Base-by-base conservation (phyloP, 768 basidiomycete species). In the Amylocystis lapponica region DNA sequence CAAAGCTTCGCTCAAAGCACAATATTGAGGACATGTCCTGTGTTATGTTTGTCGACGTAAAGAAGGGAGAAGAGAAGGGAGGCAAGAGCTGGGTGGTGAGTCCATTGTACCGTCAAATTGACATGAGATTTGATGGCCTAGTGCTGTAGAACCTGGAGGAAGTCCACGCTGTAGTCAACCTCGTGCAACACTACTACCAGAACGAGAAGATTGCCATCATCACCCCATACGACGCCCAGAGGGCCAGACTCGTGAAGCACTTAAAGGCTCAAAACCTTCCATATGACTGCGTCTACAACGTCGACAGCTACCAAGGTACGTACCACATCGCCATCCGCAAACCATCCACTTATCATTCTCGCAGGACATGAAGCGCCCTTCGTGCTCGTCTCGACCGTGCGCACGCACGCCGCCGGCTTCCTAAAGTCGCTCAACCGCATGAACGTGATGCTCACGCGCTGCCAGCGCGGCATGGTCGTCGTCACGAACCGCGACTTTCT, bases 291-390 rank as follows among this genome's bases (percentile, higher is more conserved):
- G 72, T 76, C 0, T 78, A 66, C 61, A 78, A 75, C 45, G 66
- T 78, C 11, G 76, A 78, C 50, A 74, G 72, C 46, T 78, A 76
- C 51, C 76, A 75, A 65, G 76, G 75, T 72, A 19, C 7, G 57
- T 35, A 2, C 32, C 1, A 12, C 19, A 22, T 19, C 17, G 25
- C 36, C 10, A 25, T 47, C 25, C n/a, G n/a, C n/a, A n/a, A n/a
- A n/a, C n/a, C n/a, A 13, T 27, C 47, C 34, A 13, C 32, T 5
- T 1, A 37, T 36, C n/a, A 22, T 6, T 3, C 14, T n/a, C 29
- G 6, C 4, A 76, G 76, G 77, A 0, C 78, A 78, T 45, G 77
- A 78, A 58, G 67, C 62, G 4, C 64, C 70, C 27, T 76, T 65
- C 44, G 64, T 79, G 7, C 52, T 79, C 5, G 53, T 79, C 1